phyloP scores from a whole-genome alignment of 495 filamentous ascomycete genomes.

The Sordaria brevicollis region DNA sequence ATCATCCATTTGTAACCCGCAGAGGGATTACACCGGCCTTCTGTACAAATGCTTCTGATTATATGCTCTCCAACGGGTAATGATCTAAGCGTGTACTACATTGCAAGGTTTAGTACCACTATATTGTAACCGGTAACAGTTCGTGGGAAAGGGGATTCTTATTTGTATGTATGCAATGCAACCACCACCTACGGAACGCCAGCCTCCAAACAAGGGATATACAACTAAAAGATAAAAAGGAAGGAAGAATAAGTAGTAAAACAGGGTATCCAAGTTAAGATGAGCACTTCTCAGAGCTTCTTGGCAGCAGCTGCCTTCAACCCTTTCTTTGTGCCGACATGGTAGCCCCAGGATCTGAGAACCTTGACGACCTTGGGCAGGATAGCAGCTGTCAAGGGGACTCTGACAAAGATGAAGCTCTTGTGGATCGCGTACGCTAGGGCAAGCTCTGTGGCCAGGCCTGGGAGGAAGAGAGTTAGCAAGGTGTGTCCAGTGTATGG shows the following conservation, averaged over 20 bases:
- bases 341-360: constrained; percentile 70
- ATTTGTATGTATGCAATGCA: constrained; percentile 3
- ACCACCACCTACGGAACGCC: constrained; percentile 4
- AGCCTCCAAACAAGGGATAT: not conserved
- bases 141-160: constrained; percentile 3
- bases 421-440: constrained; percentile 98
- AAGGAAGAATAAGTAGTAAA: not conserved
- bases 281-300: not conserved
- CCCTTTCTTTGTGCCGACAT: constrained; percentile 39
- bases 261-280: not conserved
- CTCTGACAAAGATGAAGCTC: constrained; percentile 88
- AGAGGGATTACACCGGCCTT: not conserved
- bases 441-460: constrained; percentile 68
- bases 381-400: constrained; percentile 80
- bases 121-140: not conserved
- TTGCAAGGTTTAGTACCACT: not conserved
- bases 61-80: not conserved
- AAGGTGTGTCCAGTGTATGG: not conserved
- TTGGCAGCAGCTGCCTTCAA: constrained; percentile 1
- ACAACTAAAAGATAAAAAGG: not conserved
- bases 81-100: not conserved
- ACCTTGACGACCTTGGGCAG: constrained; percentile 86
- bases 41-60: not conserved
- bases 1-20: not conserved
- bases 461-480: constrained; percentile 12